Evolutionary conservation across 148 eudicot species (phyloP), one percentile per base, ranked within the genome.

Genomic region (Rheum nobile): DNA sequence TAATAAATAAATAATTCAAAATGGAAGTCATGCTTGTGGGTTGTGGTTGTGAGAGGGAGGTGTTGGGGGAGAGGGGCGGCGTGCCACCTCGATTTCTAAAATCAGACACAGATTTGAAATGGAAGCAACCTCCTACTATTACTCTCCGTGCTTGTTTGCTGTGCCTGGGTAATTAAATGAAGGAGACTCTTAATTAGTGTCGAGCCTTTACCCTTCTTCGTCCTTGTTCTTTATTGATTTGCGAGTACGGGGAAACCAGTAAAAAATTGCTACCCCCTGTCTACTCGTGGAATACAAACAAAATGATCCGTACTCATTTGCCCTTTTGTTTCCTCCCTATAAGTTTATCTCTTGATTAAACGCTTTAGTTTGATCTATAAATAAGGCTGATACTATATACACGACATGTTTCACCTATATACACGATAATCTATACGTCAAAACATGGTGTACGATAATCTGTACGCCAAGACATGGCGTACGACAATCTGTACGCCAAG

Each of bases 11-110:
- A n/a, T n/a, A n/a, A n/a, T n/a, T n/a, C n/a, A n/a, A n/a, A n/a
- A n/a, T 13, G 32, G 47, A 57, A 65, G 59, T 46, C 19, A 14
- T 46, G 19, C 3, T 44, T 44, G 17, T 13, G 50, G 24, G 1
- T 37, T 2, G 48, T 44, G 14, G 48, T 44, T 11, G 48, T 10
- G 17, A 3, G 8, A 48, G 54, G 21, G 54, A 19, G 37, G 46
- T 52, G 65, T 61, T 61, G 68, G 68, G 68, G 68, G 68, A 61
- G 38, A 31, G 12, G 69, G 69, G 69, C 69, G 69, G 85, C 85
- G 85, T 83, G 85, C 85, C 80, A 77, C 79, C 83, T 83, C 79
- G 83, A 68, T 72, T 32, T 47, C 21, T 29, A 55, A 75, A 83
- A 75, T 29, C 32, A 76, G 71, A 72, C 75, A 77, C 67, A 78